Percentiles rank a stretch among this genome's conserved stretches.
Evolutionary conservation across 2,329 filamentous ascomycete species (phyloP).

Genomic region (Aspergillus neoniger): DNA sequence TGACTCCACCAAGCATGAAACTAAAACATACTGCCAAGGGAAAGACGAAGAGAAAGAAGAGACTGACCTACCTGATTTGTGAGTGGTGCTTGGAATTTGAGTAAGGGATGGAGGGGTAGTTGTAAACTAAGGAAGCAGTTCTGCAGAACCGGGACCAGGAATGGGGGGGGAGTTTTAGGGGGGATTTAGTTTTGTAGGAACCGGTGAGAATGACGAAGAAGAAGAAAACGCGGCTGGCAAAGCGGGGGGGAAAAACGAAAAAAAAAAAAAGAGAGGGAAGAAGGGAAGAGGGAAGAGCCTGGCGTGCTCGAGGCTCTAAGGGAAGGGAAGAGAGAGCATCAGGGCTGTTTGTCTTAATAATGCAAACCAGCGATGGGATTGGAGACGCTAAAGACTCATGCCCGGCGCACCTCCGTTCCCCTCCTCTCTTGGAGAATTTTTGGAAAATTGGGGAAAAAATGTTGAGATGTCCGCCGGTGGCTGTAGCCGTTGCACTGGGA

Average conservation of each 20-base stretch:
- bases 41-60: too few relatives aligned
- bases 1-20: not conserved
- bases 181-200: not conserved
- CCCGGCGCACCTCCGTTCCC: slow-evolving; percentile 1
- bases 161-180: not conserved
- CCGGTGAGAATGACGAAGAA: not conserved
- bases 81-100: not conserved
- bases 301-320: not conserved
- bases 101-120: not conserved
- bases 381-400: slow-evolving; percentile 2
- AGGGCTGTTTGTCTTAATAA: slow-evolving; percentile 2
- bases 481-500: too few relatives aligned
- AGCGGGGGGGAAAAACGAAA: not conserved
- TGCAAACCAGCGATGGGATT: slow-evolving; percentile 3
- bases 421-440: not conserved
- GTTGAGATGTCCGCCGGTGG: too few relatives aligned
- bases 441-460: not conserved
- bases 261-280: not conserved
- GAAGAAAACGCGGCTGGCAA: slow-evolving; percentile 5
- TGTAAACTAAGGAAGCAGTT: not conserved
- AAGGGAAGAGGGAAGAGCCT: not conserved
- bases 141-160: slow-evolving; percentile 1
- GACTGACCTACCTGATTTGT: not conserved
- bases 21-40: not conserved
- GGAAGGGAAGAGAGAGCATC: not conserved